Evolutionary conservation across 345 rosid genomes (phyloP), one percentile per base, ranked within the genome.

Genomic region (Eucalyptus tenuipes): DNA sequence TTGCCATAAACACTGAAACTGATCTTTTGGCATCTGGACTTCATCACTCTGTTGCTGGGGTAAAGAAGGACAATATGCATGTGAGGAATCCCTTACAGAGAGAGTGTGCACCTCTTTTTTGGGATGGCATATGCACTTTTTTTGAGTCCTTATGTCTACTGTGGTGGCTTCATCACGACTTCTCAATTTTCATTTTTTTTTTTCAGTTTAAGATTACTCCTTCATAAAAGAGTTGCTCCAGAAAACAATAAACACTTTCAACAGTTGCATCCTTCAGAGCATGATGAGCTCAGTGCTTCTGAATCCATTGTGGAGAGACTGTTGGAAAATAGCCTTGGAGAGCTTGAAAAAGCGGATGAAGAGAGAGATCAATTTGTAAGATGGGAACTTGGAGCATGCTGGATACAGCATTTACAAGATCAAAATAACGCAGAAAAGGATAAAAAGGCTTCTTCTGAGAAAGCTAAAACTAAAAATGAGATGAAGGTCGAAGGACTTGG

Each of bases 351-450:
- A 88, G 95, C 94, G 91, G 93, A 94, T 86, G 88, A 89, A 44
- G 92, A 92, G 88, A 89, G 87, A 89, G 94, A 94, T 79, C 92
- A 92, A 88, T 93, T 93, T 89, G 93, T 98, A 90, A 94, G 99
- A 93, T 98, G 99, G 99, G 99, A 98, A 90, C 98, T 98, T 86
- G 99, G 99, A 90, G 98, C 99, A 90, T 97, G 99, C 91, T 98
- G 99, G 99, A 93, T 98, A 91, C 99, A 96, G 64, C 98, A 97
- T 94, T 93, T 98, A 91, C 99, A 96, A 93, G 99, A 98, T 90
- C 97, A 94, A 92, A 98, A 94, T 85, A 97, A 92, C 92, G 89
- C 96, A 37, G 98, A 96, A 86, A 97, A 98, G 81, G 98, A 97
- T 87, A 97, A 96, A 93, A 98, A 98, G 87, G 87, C 91, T 85